A percentile compares a stretch with the other conserved stretches of the same genome.
These are phyloP conservation scores for Blastobotrys robertii DNA, from an alignment of 805 yeast genomes.

Conservation along the genomic window DNA sequence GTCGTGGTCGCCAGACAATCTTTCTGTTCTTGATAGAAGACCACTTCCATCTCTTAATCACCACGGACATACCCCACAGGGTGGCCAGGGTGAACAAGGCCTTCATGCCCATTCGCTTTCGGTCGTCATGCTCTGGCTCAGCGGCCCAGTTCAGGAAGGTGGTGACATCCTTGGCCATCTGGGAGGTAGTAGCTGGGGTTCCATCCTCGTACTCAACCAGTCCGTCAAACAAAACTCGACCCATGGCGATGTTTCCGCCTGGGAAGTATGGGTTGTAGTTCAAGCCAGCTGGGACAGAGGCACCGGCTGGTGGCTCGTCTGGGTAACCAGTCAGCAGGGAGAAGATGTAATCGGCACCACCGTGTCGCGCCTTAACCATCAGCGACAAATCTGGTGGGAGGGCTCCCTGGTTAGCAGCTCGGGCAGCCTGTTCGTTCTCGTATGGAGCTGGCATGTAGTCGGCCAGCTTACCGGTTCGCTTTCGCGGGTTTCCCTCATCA, in stretches of 20 bases:
- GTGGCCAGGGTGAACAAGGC: constrained; percentile 73
- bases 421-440: constrained; percentile 97
- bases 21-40: constrained; percentile 90
- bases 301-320: constrained; percentile 98
- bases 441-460: constrained; percentile 94
- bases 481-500: constrained; percentile 94
- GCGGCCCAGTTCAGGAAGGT: constrained; percentile 97
- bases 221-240: constrained; percentile 93
- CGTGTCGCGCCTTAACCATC: constrained; percentile 98
- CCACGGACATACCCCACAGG: constrained; percentile 70
- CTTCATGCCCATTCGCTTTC: constrained; percentile 94
- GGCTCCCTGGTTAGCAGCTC: constrained; percentile 99
- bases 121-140: constrained; percentile 97
- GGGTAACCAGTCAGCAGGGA: constrained; percentile 96
- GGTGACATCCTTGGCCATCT: constrained; percentile 98
- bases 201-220: constrained; percentile 98
- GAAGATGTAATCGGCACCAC: constrained; percentile 93
- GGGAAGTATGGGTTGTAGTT: constrained; percentile 99
- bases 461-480: constrained; percentile 96
- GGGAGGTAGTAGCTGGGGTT: constrained; percentile 95
- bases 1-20: constrained; percentile 83
- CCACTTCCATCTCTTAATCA: constrained; percentile 99
- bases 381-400: constrained; percentile 95
- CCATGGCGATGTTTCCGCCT: constrained; percentile 99
- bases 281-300: constrained; percentile 79